Evolutionary conservation across 495 filamentous ascomycete species (phyloP).

Genomic region (Hyphodiscus hymeniophilus): DNA sequence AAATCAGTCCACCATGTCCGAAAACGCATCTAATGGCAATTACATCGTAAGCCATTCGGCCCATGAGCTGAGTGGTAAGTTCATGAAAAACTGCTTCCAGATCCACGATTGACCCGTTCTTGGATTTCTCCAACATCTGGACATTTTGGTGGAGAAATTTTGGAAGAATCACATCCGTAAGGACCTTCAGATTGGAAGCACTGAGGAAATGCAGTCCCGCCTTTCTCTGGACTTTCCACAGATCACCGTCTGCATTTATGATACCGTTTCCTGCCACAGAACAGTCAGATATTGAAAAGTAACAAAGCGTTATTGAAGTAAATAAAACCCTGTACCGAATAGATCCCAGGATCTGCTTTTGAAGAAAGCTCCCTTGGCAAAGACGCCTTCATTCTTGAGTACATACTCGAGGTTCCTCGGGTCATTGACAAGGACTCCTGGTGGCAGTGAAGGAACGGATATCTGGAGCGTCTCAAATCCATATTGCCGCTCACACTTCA

Average conservation of each 20-base stretch:
- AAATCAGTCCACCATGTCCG: neutral
- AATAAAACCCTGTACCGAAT: constrained; percentile 45
- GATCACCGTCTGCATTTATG: constrained; percentile 53
- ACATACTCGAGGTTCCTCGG: constrained; percentile 50
- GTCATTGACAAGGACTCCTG: constrained; percentile 51
- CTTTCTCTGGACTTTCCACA: constrained; percentile 53
- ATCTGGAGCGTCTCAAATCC: constrained; percentile 49
- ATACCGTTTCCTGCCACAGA: constrained; percentile 42
- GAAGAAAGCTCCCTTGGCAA: constrained; percentile 50
- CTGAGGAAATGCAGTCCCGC: constrained; percentile 51
- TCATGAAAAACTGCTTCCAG: constrained; percentile 49
- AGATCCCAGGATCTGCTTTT: constrained; percentile 49
- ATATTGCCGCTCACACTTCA: constrained; percentile 41
- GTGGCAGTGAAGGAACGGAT: constrained; percentile 46
- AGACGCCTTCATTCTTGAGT: constrained; percentile 48
- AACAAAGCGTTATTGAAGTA: neutral
- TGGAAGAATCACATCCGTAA: constrained; percentile 47
- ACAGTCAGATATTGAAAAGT: constrained; percentile 1
- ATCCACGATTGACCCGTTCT: constrained; percentile 30
- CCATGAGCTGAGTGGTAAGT: constrained; percentile 52
- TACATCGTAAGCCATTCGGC: constrained; percentile 51
- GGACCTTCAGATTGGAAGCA: constrained; percentile 43
- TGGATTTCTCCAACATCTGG: constrained; percentile 23
- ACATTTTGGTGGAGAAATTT: constrained; percentile 36
- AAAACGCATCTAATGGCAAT: constrained; percentile 8